These are phyloP conservation scores for Whalleya microplaca DNA, from an alignment of 2,329 filamentous ascomycete genomes.

Conservation along the genomic window DNA sequence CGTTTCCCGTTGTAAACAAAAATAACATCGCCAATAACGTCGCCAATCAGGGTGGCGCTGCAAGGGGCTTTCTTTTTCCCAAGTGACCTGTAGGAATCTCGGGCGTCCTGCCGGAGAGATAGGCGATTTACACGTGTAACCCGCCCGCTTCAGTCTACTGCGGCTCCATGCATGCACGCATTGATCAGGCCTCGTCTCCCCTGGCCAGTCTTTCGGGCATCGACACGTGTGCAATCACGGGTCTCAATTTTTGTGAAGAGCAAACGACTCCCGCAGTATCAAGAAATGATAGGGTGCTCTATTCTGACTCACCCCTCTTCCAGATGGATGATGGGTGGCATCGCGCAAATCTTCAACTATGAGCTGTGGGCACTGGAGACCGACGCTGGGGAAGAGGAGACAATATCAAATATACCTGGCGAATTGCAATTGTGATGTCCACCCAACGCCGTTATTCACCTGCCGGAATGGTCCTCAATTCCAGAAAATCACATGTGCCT, in stretches of 20 bases:
- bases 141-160: constrained; percentile 2
- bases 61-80: constrained; percentile 8
- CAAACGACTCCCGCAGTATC: not conserved
- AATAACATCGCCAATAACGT: constrained; percentile 14
- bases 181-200: constrained; percentile 8
- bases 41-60: constrained; percentile 11
- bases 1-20: constrained; percentile 11
- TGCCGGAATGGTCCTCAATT: not conserved
- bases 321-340: constrained; percentile 6
- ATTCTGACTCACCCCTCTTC: constrained; percentile 7
- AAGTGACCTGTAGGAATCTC: constrained; percentile 17
- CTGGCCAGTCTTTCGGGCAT: constrained; percentile 24
- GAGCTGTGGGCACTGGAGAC: constrained; percentile 3
- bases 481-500: constrained; percentile 9
- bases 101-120: constrained; percentile 12
- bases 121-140: constrained; percentile 28
- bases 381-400: constrained; percentile 7
- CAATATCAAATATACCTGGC: constrained; percentile 18
- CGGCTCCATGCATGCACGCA: constrained; percentile 7
- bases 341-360: constrained; percentile 9
- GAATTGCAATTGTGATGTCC: constrained; percentile 10
- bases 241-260: constrained; percentile 13
- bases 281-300: constrained; percentile 6
- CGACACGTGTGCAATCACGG: constrained; percentile 20
- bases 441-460: constrained; percentile 16